These are phyloP conservation scores for Globisporangium acanthophoron DNA, from an alignment of 352 stramenopile genomes.

Conservation along the genomic window DNA sequence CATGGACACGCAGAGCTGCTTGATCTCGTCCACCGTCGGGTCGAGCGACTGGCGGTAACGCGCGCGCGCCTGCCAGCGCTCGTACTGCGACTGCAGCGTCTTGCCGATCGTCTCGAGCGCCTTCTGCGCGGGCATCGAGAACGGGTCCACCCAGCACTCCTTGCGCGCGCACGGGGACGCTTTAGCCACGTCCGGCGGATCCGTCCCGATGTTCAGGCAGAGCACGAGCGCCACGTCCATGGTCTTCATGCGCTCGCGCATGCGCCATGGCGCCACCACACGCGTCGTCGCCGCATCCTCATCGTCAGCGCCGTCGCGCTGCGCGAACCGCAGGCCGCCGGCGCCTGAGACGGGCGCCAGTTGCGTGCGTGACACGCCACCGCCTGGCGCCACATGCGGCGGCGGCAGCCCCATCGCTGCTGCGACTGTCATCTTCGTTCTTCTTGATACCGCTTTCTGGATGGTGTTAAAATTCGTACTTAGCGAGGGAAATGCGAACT, in stretches of 20 bases:
- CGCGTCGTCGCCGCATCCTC: conserved; percentile 17
- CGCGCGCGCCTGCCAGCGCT: conserved; percentile 92
- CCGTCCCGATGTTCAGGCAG: conserved; percentile 97
- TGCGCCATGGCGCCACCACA: conserved; percentile 74
- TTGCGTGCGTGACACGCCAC: too few species aligned
- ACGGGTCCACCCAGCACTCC: conserved; percentile 98
- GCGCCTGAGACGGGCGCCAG: conserved; percentile 16
- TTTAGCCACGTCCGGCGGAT: conserved; percentile 97
- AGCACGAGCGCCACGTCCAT: conserved; percentile 95
- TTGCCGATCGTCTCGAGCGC: conserved; percentile 96
- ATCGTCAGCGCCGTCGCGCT: conserved; percentile 30
- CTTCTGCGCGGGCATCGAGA: conserved; percentile 91
- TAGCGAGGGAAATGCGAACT: too few species aligned
- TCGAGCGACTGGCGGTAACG: conserved; percentile 95
- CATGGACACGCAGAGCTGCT: conserved; percentile 91
- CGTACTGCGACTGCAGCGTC: conserved; percentile 94
- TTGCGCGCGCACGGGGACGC: conserved; percentile 94
- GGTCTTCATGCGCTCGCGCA: conserved; percentile 87
- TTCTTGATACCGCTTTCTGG: too few species aligned
- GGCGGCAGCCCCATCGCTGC: background rate
- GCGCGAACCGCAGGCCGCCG: conserved; percentile 62
- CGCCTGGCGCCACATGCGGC: background rate
- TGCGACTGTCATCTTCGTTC: background rate
- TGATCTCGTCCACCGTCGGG: conserved; percentile 96
- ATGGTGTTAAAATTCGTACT: too few species aligned